Base-by-base conservation (phyloP, 2,329 filamentous ascomycete genomes). In the Ophiocordyceps australis region DNA sequence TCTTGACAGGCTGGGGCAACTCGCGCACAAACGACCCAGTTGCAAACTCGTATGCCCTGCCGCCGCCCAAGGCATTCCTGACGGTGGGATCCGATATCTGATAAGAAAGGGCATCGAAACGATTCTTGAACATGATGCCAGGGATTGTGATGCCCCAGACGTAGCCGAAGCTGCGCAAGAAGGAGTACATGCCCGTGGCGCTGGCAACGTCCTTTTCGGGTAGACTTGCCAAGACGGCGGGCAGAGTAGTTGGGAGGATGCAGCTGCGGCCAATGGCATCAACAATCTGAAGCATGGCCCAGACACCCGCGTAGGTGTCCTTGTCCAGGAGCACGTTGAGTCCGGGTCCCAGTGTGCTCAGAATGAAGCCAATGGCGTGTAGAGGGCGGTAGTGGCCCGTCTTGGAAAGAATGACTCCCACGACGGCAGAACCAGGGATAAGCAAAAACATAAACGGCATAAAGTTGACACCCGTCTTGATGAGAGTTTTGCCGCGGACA, bases 71-170 rank as follows among this genome's bases (percentile, higher is more conserved):
- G 14, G 28, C 15, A 2, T 17, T 28, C 3, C 26, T 20, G 9
- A 34, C 29, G 2, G 22, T 14, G 0, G 17, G 30, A 16, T 35
- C 28, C 6, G 36, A 28, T 4, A 35, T 31, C 20, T 21, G 23
- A 8, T 5, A 7, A 4, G 29, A 29, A 10, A 30, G 27, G 1
- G 30, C 20, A 11, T 35, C 28, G n/a, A 31, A 25, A 8, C 27
- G 26, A 5, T 26, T 36, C 18, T 39, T 41, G 28, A 38, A 62
- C 17, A 59, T 42, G 7, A 48, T 43, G 3, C 45, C 47, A 0
- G 54, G 49, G 14, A 65, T 50, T 0, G 55, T 44, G 2, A 57
- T 46, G 7, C 57, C 61, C 39, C 61, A 55, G 4, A 55, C 50
- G n/a, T 45, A 37, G 3, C 61, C 62, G 17, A 65, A 53, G 27